A percentile compares a stretch with the other conserved stretches of the same genome.
Conservation (phyloP, 805 yeast genomes). For the Priceomyces medius region DNA sequence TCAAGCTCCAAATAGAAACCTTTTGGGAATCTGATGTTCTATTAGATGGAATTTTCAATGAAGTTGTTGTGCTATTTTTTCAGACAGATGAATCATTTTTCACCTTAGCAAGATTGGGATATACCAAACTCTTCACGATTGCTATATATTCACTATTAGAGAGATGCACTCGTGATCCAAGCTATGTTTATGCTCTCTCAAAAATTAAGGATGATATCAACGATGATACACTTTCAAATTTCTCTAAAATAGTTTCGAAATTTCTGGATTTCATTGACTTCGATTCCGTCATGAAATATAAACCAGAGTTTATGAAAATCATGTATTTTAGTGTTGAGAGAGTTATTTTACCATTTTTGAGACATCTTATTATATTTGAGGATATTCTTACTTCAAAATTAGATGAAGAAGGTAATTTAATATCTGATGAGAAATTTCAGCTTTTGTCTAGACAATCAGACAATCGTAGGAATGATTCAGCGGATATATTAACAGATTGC, state of each 20-base stretch:
- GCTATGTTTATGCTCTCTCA: slow-evolving; percentile 5
- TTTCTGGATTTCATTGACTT: slow-evolving; percentile 5
- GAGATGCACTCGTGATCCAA: slow-evolving; percentile 6
- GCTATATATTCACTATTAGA: slow-evolving; percentile 20
- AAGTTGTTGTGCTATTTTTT: slow-evolving; percentile 38
- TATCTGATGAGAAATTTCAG: slow-evolving; percentile 16
- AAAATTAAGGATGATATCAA: background rate
- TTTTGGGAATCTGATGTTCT: slow-evolving; percentile 24
- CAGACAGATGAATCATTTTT: slow-evolving; percentile 46
- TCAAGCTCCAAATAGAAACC: slow-evolving; percentile 16
- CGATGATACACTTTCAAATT: background rate
- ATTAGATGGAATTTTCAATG: slow-evolving; percentile 37
- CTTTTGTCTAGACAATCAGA: slow-evolving; percentile 13
- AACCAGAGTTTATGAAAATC: slow-evolving; percentile 4
- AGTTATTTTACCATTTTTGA: slow-evolving; percentile 30
- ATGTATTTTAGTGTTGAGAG: slow-evolving; percentile 20
- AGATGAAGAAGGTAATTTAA: slow-evolving; percentile 25
- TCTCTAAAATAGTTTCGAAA: slow-evolving; percentile 1
- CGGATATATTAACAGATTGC: slow-evolving; percentile 23
- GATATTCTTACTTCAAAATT: slow-evolving; percentile 31
- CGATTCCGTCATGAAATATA: background rate
- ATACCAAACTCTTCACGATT: slow-evolving; percentile 26
- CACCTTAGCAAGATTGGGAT: slow-evolving; percentile 32
- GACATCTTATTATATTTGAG: slow-evolving; percentile 32
- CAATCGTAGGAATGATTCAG: slow-evolving; percentile 16